Evolutionary conservation across 352 stramenopile species (phyloP), one percentile per base, ranked within the genome.

Genomic region (Globisporangium abappressorium): DNA sequence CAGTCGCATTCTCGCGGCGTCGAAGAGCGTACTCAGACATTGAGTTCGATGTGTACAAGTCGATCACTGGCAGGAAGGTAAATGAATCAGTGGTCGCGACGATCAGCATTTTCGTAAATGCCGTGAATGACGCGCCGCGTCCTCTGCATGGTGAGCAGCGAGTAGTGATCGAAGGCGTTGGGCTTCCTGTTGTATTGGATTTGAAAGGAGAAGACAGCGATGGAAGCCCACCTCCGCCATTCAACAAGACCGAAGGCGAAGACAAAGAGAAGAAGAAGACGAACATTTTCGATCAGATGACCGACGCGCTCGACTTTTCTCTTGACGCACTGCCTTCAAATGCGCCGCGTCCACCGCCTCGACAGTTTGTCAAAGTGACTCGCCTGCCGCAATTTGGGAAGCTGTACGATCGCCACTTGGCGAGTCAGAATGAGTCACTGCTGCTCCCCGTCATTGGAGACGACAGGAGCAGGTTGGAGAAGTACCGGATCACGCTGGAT

Each of bases 91-190:
- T 65, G 5, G 64, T 71, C 58, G 74, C 64, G 1, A 65, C 58
- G 5, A 78, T 93, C 62, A 62, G 78, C n/a, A 79, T 93, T 33
- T 90, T 80, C 55, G 83, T 91, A 30, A 70, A 82, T 43, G 66
- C 75, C 33, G 70, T 82, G 5, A 87, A 89, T 55, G 69, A 87
- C 34, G 64, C 80, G 9, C 84, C 82, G 14, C 68, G 69, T 0
- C 73, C 70, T 14, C 55, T 64, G 54, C n/a, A 24, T 3, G 4
- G n/a, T 43, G 59, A 79, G 9, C 22, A 70, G n/a, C 53, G 75
- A 20, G 18, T 89, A 54, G 33, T 24, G 26, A 71, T 86, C 22
- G 24, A 49, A 3, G 26, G 58, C 26, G 41, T 30, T 18, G 61
- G 56, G 33, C 6, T 66, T 36, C 77, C 74, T 8, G 28, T 83